Evolutionary conservation across 1,284 basidiomycete genomes (phyloP), one percentile per base, ranked within the genome.

Genomic region (Hymenochaete sp.): DNA sequence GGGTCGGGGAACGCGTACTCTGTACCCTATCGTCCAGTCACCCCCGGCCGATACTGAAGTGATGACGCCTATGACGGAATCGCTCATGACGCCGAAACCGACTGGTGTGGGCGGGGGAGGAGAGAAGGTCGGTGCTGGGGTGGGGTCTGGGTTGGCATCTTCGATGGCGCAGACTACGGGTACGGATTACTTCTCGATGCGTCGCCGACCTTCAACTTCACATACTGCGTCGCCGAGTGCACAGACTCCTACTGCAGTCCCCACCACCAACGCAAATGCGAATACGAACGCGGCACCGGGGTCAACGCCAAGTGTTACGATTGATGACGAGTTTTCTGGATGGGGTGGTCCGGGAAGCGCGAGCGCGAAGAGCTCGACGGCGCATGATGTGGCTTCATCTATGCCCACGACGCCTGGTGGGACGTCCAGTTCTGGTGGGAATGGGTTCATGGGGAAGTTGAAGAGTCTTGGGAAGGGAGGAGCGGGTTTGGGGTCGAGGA

Each of bases 391-490:
- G 16, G 65, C 65, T 1, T 59, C 66, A 6, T 59, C 64, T 38
- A 72, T 70, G 11, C 73, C 77, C 2, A 68, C 53, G 39, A 82
- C 78, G 1, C 80, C 83, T 4, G 41, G 41, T 35, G n/a, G n/a
- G n/a, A n/a, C n/a, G n/a, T n/a, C n/a, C n/a, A 41, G 39, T 67
- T 65, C 44, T 0, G 38, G 38, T 13, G 66, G 64, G 13, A 66
- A 76, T 28, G 75, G 79, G 3, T 66, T 90, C 39, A 91, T 91
- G 75, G 84, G 87, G 2, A 73, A 81, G 47, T 64, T 93, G 52
- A 88, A 82, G 62, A 81, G 66, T 48, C 77, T 91, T 48, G 86
- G 84, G 6, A 81, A 78, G 57, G n/a, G n/a, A n/a, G n/a, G n/a
- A n/a, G n/a, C n/a, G n/a, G n/a, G n/a, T n/a, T n/a, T n/a, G n/a